Evolutionary conservation across 768 basidiomycete genomes (phyloP).

Genomic region (Dioszegia aurantiaca): DNA sequence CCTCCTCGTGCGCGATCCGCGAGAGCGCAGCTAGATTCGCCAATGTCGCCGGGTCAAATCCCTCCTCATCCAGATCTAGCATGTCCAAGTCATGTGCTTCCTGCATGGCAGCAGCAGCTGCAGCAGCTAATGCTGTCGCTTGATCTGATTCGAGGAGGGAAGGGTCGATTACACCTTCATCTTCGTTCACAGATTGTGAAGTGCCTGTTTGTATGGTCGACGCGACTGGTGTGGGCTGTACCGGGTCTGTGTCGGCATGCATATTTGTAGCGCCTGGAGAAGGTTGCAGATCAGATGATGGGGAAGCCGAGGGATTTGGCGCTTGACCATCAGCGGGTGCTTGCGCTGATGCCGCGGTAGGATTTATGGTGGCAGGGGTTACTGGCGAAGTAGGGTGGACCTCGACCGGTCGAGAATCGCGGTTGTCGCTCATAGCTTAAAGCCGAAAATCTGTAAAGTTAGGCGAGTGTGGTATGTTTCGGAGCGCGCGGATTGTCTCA

Average conservation of each 20-base stretch:
- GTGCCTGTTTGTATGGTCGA: too few relatives aligned
- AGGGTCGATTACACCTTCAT: not conserved
- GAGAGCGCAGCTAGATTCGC: conserved; percentile 44
- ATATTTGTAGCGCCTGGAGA: too few relatives aligned
- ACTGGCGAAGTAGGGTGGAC: conserved; percentile 21
- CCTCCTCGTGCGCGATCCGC: conserved; percentile 25
- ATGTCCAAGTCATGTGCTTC: not conserved
- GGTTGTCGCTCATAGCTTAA: conserved; percentile 26
- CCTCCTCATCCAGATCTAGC: conserved; percentile 23
- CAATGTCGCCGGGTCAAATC: conserved; percentile 38
- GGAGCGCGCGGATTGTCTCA: not conserved
- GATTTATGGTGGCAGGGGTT: not conserved
- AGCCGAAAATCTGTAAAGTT: not conserved
- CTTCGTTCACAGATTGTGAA: too few relatives aligned
- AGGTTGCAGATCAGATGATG: too few relatives aligned
- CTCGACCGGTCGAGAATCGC: conserved; percentile 13
- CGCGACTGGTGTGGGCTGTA: too few relatives aligned
- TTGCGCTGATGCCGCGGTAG: not conserved
- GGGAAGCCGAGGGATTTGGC: too few relatives aligned
- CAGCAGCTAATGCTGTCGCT: not conserved
- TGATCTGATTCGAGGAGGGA: not conserved
- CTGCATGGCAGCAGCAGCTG: not conserved
- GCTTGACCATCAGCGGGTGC: too few relatives aligned
- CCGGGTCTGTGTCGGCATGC: too few relatives aligned
- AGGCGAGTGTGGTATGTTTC: not conserved